phyloP scores from a whole-genome alignment of 345 rosid genomes.

The Dimocarpus longan region DNA sequence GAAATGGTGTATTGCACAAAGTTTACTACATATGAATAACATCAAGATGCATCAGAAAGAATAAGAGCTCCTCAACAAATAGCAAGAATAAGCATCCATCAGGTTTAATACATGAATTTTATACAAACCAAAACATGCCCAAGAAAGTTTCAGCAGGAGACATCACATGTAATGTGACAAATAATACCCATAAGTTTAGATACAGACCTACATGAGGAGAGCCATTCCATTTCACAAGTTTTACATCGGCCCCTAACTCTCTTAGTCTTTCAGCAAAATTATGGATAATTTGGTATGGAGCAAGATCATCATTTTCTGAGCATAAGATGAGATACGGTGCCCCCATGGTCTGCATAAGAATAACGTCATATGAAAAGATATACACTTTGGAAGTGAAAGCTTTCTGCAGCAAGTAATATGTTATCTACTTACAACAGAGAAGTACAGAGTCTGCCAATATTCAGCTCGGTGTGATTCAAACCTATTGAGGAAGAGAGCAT shows the following conservation, averaged over 20 bases:
- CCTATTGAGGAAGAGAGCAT: constrained; percentile 77
- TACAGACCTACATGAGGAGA: constrained; percentile 93
- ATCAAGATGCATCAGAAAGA: neutral
- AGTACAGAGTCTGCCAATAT: constrained; percentile 92
- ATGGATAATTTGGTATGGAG: constrained; percentile 68
- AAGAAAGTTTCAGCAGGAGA: constrained; percentile 13
- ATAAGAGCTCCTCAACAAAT: neutral
- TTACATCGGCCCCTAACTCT: constrained; percentile 80
- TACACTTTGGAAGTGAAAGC: neutral
- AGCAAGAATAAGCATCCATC: neutral
- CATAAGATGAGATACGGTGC: constrained; percentile 84
- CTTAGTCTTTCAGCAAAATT: constrained; percentile 71
- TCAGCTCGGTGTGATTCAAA: constrained; percentile 91
- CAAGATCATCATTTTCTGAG: constrained; percentile 81
- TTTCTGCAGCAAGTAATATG: neutral
- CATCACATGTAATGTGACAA: neutral
- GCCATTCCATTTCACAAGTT: constrained; percentile 71
- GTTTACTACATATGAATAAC: neutral
- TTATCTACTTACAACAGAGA: constrained; percentile 70
- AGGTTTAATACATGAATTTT: neutral
- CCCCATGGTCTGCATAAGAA: constrained; percentile 58
- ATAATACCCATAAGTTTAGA: constrained; percentile 10
- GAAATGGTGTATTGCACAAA: neutral
- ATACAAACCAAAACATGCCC: neutral
- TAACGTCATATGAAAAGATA: constrained; percentile 11